Base-by-base conservation (phyloP, 345 rosid species). In the Luvunga scandens region DNA sequence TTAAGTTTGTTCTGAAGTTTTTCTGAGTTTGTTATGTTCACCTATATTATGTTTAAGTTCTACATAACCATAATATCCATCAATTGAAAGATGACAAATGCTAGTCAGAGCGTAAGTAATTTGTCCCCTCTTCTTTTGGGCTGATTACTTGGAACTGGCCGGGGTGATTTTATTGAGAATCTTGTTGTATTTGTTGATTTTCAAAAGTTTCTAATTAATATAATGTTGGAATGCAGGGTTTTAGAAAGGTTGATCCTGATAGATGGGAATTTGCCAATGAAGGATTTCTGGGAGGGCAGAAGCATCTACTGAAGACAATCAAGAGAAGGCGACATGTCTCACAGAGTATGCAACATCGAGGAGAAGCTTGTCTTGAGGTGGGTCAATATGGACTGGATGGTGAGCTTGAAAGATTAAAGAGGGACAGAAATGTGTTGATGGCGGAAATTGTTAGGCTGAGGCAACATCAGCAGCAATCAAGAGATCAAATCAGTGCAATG, bases 191-290 rank as follows among this genome's bases (percentile, higher is more conserved):
- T 69, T 9, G 56, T 19, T 3, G 34, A 30, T 27, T 8, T 31
- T 34, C 12, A 12, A 19, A 13, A 8, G 2, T 57, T 42, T 38
- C 27, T 72, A 61, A 73, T 76, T 24, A 7, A 33, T 38, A 28
- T 25, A 8, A 27, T 79, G 39, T 64, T 30, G 19, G 70, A 84
- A 24, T 80, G 72, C 86, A 93, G 98, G 98, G 99, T 27, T 93
- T 95, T 61, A 86, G 90, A 84, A 95, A 93, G 84, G 87, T 95
- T 8, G 94, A 95, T 85, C 93, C 98, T 9, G 98, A 95, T 50
- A 82, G 88, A 38, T 95, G 99, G 98, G 98, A 93, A 79, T 95
- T 95, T 59, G 96, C 96, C 9, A 91, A 90, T 42, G 99, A 92
- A 83, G 95, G 98, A 57, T 95, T 95, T 82, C 75, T 92, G 53